Evolutionary conservation across 495 filamentous ascomycete genomes (phyloP).

Genomic region (Daldinia concentrica): DNA sequence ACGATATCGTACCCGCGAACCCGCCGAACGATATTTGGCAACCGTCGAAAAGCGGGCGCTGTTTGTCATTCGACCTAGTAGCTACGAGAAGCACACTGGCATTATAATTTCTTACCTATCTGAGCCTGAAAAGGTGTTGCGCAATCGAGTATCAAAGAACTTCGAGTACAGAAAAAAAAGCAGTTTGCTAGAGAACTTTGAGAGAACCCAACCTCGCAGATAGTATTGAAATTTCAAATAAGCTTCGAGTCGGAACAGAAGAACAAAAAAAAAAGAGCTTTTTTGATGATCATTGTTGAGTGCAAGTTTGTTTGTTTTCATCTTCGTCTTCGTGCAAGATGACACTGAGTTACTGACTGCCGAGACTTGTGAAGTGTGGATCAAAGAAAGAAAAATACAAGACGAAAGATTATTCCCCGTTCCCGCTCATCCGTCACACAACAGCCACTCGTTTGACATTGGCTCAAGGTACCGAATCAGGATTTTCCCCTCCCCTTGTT

Average conservation of each 20-base stretch:
- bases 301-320: conserved; percentile 27
- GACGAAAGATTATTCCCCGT: conserved; percentile 11
- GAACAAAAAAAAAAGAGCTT: not conserved
- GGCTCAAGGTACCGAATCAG: conserved; percentile 26
- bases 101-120: conserved; percentile 37
- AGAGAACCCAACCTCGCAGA: conserved; percentile 45
- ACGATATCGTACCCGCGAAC: conserved; percentile 32
- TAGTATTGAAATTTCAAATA: conserved; percentile 48
- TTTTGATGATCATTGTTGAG: conserved; percentile 27
- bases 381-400: conserved; percentile 12
- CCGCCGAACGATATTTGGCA: conserved; percentile 44
- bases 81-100: conserved; percentile 32
- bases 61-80: conserved; percentile 42
- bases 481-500: conserved; percentile 25
- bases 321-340: conserved; percentile 26
- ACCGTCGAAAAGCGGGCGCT: conserved; percentile 45
- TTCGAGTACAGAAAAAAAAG: conserved; percentile 35
- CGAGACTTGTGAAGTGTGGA: conserved; percentile 26
- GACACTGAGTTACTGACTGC: conserved; percentile 37
- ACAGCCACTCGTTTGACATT: conserved; percentile 17
- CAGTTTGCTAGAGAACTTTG: conserved; percentile 43
- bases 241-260: conserved; percentile 40
- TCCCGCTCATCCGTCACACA: conserved; percentile 18
- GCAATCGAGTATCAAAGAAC: conserved; percentile 45
- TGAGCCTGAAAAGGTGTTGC: conserved; percentile 46